Percentiles rank a stretch among this genome's conserved stretches.
phyloP scores from a whole-genome alignment of 192 early-diverging fungal species.

The Entomortierella chlamydospora region DNA sequence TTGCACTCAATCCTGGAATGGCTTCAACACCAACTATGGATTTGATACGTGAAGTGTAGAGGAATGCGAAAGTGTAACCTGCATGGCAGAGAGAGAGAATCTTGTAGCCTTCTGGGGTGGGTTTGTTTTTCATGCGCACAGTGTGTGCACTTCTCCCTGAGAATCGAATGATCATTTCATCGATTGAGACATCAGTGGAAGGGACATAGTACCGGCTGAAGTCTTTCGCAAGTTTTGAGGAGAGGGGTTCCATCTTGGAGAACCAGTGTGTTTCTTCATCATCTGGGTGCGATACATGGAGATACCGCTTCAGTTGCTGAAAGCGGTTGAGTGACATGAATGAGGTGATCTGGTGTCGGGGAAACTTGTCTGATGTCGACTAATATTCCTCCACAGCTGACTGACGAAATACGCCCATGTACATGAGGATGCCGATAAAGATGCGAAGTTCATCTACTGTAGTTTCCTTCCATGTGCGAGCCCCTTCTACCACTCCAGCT shows the following conservation, averaged over 20 bases:
- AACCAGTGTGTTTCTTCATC: background rate
- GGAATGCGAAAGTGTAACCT: slow-evolving; percentile 41
- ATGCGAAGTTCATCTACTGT: slow-evolving; percentile 14
- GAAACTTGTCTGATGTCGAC: background rate
- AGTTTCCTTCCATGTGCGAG: slow-evolving; percentile 10
- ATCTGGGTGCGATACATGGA: slow-evolving; percentile 4
- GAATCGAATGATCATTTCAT: slow-evolving; percentile 44
- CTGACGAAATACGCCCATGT: slow-evolving; percentile 29
- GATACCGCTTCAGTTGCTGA: slow-evolving; percentile 21
- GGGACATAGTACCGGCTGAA: slow-evolving; percentile 25
- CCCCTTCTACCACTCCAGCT: background rate
- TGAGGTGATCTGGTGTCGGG: slow-evolving; percentile 20
- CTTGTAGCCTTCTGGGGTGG: slow-evolving; percentile 41
- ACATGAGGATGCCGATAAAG: slow-evolving; percentile 32
- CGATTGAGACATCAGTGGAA: slow-evolving; percentile 22
- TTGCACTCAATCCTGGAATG: slow-evolving; percentile 24
- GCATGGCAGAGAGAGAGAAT: slow-evolving; percentile 49
- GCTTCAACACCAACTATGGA: background rate
- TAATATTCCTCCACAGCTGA: slow-evolving; percentile 5
- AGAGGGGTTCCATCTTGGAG: slow-evolving; percentile 29
- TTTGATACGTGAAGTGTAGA: slow-evolving; percentile 13
- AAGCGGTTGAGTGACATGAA: slow-evolving; percentile 14
- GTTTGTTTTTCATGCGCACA: slow-evolving; percentile 47
- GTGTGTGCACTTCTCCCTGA: slow-evolving; percentile 32
- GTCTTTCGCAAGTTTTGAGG: background rate